Base-by-base conservation (phyloP, 2,329 filamentous ascomycete genomes). In the Pestalotiopsis fici region DNA sequence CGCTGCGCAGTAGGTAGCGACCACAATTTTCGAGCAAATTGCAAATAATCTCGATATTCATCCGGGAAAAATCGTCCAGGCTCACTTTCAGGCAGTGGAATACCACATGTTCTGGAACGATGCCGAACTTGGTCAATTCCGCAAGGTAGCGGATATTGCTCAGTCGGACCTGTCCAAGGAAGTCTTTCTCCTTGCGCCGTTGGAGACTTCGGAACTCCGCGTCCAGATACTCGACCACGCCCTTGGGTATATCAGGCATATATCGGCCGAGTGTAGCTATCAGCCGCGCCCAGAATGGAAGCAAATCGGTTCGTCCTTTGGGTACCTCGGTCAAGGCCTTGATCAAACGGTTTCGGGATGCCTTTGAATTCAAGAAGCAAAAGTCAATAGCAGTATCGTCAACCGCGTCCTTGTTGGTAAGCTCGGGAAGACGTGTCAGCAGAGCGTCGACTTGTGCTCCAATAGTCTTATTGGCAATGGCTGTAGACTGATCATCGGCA, bases 11-110 rank as follows among this genome's bases (percentile, higher is more conserved):
- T 25, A 99, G 84, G 79, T 98, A 99, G 21, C 96, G 90, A 56
- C 96, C 96, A 76, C 97, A 99, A 71, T 98, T 98, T 78, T 99
- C 96, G 25, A 99, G 86, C 31, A 99, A 85, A 75, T 97, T 97
- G 75, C 95, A 97, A 70, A 99, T 95, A 73, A 99, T 98, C 79
- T 99, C 97, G 70, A 99, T 98, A 76, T 99, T 99, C 93, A 98
- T 98, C 69, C 95, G 89, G 2, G 96, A 98, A 76, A 99, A 99
- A 76, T 99, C 96, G 74, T 99, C 96, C 31, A 99, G 83, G 72
- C 95, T 97, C 78, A 99, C 95, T 79, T 98, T 99, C 74, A 99
- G 89, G 77, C 96, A 99, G 77, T 99, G 96, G 77, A 99, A 99
- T 65, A 99, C 97, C 71, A 99, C 95, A 79, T 99, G 96, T 79